phyloP scores from a whole-genome alignment of 257 asterid species.

The Nicotiana attenuata region DNA sequence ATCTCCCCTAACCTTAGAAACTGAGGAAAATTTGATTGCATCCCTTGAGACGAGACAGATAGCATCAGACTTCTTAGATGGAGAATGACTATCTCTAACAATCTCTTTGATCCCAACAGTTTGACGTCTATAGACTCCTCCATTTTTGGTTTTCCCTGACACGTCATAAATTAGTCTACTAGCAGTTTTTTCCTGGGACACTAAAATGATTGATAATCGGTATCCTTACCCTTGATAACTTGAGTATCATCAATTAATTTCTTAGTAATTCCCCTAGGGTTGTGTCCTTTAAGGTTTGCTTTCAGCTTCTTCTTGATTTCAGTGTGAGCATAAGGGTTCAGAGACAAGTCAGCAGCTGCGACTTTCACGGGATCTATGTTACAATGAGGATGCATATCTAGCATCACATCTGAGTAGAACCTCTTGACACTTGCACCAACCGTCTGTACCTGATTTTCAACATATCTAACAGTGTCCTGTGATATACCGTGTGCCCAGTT shows the following conservation, averaged over 20 bases:
- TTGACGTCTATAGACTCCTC: slow-evolving; percentile 44
- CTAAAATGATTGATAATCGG: background rate
- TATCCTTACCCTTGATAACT: slow-evolving; percentile 26
- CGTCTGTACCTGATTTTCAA: slow-evolving; percentile 71
- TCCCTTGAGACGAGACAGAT: slow-evolving; percentile 20
- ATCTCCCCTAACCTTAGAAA: slow-evolving; percentile 21
- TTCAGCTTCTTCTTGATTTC: slow-evolving; percentile 39
- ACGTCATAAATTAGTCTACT: background rate
- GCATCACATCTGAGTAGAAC: slow-evolving; percentile 69
- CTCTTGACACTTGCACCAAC: slow-evolving; percentile 68
- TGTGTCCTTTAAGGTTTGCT: slow-evolving; percentile 20
- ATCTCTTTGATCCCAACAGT: slow-evolving; percentile 44
- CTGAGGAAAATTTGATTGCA: slow-evolving; percentile 11
- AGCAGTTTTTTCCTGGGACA: background rate
- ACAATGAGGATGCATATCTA: slow-evolving; percentile 51
- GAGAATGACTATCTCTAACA: slow-evolving; percentile 22
- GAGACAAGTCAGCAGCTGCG: slow-evolving; percentile 41
- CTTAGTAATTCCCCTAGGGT: slow-evolving; percentile 20
- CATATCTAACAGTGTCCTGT: slow-evolving; percentile 70
- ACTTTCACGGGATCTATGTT: slow-evolving; percentile 42
- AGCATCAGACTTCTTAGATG: slow-evolving; percentile 11
- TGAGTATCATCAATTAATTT: slow-evolving; percentile 28
- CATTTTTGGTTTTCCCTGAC: slow-evolving; percentile 28
- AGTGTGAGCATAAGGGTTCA: slow-evolving; percentile 34
- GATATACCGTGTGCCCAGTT: background rate